Conservation (phyloP, 2,329 filamentous ascomycete species). For the Hortaea sp. region DNA sequence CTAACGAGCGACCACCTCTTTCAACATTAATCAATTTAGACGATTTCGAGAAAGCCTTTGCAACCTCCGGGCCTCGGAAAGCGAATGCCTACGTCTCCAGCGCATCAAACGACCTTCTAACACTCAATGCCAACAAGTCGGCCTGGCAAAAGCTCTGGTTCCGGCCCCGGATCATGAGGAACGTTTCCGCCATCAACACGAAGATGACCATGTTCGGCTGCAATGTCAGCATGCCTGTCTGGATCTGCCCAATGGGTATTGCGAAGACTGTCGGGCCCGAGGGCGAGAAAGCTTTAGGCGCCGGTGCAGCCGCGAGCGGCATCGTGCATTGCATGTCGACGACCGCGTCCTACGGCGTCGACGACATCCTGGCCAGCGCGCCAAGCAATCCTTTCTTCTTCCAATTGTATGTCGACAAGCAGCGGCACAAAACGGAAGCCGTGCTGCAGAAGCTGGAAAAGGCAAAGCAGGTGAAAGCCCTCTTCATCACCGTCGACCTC, state of each 20-base stretch:
- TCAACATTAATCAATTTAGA: conserved; percentile 38
- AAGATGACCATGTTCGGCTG: conserved; percentile 24
- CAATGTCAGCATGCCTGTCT: conserved; percentile 27
- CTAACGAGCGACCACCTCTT: conserved; percentile 34
- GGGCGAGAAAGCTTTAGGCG: conserved; percentile 25
- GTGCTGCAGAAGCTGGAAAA: conserved; percentile 39
- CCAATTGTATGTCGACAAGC: conserved; percentile 53
- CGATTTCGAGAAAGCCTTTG: conserved; percentile 36
- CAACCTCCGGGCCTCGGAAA: conserved; percentile 26
- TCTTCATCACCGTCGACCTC: conserved; percentile 52
- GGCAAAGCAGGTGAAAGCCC: conserved; percentile 38
- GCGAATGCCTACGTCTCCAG: conserved; percentile 37
- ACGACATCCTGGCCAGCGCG: conserved; percentile 22
- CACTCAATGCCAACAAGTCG: conserved; percentile 33
- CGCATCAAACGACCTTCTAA: conserved; percentile 41
- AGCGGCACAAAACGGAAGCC: conserved; percentile 42
- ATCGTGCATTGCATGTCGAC: conserved; percentile 25
- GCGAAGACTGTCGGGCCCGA: conserved; percentile 21
- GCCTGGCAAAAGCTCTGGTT: conserved; percentile 36
- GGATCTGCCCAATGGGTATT: conserved; percentile 26
- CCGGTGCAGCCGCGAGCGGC: conserved; percentile 19
- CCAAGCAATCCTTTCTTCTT: conserved; percentile 39
- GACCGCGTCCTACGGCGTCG: conserved; percentile 19
- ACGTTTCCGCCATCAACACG: conserved; percentile 30
- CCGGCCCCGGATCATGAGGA: conserved; percentile 37